phyloP scores from a whole-genome alignment of 2,329 filamentous ascomycete genomes.

The Claviceps spartinae region DNA sequence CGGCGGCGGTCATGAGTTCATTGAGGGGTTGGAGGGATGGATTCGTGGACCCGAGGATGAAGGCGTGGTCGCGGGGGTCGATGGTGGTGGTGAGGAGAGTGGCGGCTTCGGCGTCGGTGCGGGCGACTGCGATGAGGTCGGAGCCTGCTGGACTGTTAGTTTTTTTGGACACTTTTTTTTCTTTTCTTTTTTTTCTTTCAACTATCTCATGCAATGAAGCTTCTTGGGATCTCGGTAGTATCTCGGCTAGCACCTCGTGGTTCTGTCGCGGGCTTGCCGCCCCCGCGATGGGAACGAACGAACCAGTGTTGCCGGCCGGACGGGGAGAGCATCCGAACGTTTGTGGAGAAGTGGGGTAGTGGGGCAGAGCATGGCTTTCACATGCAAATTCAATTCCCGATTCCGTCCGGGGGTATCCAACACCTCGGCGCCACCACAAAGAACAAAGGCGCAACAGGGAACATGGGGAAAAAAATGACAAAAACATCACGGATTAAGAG shows the following conservation, averaged over 20 bases:
- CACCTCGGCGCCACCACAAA: not conserved
- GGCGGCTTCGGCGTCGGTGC: constrained; percentile 94
- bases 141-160: constrained; percentile 34
- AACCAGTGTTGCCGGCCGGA: too few relatives aligned
- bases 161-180: not conserved
- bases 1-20: constrained; percentile 82
- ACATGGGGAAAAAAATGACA: not conserved
- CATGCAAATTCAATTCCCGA: too few relatives aligned
- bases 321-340: too few relatives aligned
- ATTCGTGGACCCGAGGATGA: constrained; percentile 85
- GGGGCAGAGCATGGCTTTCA: too few relatives aligned
- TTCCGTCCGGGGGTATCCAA: too few relatives aligned
- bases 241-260: too few relatives aligned
- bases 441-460: not conserved
- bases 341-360: too few relatives aligned
- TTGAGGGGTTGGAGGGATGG: constrained; percentile 68
- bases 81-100: constrained; percentile 96
- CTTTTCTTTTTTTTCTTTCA: not conserved
- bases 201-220: not conserved
- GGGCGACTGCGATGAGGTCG: constrained; percentile 80
- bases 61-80: constrained; percentile 86
- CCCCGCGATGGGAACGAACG: too few relatives aligned
- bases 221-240: too few relatives aligned
- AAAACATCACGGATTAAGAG: not conserved
- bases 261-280: too few relatives aligned